Percentiles rank a stretch among this genome's conserved stretches.
phyloP scores from a whole-genome alignment of 768 basidiomycete genomes.

The Russula vinacea region DNA sequence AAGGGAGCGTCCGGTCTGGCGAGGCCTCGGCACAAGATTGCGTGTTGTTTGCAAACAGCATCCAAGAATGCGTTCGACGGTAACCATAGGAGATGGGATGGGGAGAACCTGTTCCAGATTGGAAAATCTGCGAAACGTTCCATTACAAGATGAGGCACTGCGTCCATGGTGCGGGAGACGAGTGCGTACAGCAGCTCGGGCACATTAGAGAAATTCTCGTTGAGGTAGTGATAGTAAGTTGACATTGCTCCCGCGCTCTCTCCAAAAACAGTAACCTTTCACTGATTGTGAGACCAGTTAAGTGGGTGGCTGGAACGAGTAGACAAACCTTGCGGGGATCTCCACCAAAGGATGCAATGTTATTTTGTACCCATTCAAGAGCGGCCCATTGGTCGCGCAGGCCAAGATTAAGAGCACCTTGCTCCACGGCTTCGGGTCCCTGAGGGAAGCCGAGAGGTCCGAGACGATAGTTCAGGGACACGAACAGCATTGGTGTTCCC shows the following conservation, averaged over 20 bases:
- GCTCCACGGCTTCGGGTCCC: conserved; percentile 42
- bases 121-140: conserved; percentile 40
- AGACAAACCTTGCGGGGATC: conserved; percentile 28
- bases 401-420: conserved; percentile 44
- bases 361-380: conserved; percentile 34
- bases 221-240: conserved; percentile 35
- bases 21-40: conserved; percentile 36
- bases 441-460: conserved; percentile 50
- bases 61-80: conserved; percentile 40
- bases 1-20: conserved; percentile 39
- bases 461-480: conserved; percentile 51
- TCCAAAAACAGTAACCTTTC: conserved; percentile 41
- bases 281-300: neutral
- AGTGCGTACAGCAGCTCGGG: conserved; percentile 31
- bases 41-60: conserved; percentile 41
- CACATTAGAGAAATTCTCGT: conserved; percentile 32
- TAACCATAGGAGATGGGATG: conserved; percentile 36
- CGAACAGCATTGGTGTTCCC: conserved; percentile 41
- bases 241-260: conserved; percentile 43
- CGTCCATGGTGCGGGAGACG: neutral
- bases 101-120: conserved; percentile 41
- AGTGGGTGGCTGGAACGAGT: neutral
- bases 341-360: conserved; percentile 37
- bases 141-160: neutral
- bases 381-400: conserved; percentile 44